Conservation (phyloP, 75 land plant species). For the Pinus tabuliformis region DNA sequence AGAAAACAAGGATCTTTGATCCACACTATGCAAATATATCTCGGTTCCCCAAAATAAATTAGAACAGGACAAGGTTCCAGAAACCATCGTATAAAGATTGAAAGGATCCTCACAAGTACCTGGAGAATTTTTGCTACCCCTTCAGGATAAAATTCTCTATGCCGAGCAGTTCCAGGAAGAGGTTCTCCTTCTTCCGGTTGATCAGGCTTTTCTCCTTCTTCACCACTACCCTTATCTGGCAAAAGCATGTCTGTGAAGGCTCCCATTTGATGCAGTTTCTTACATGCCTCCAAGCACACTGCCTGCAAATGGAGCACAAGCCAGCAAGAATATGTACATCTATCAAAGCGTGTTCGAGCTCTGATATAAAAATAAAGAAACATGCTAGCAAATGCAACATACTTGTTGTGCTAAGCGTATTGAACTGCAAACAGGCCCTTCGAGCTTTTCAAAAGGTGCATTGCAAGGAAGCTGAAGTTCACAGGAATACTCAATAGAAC, state of each 20-base stretch:
- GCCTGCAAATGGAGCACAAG: slow-evolving; percentile 42
- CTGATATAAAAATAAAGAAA: neutral
- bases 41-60: too few species aligned
- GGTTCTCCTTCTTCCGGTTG: slow-evolving; percentile 89
- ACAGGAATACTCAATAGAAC: slow-evolving; percentile 82
- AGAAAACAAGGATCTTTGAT: too few species aligned
- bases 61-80: too few species aligned
- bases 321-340: neutral
- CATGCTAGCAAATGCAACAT: neutral
- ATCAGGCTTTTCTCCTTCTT: slow-evolving; percentile 71
- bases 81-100: too few species aligned
- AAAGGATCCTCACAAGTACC: slow-evolving; percentile 29
- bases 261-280: slow-evolving; percentile 99
- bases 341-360: neutral
- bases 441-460: slow-evolving; percentile 94
- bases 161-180: slow-evolving; percentile 96
- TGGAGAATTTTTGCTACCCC: slow-evolving; percentile 84
- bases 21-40: too few species aligned
- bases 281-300: slow-evolving; percentile 98
- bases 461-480: slow-evolving; percentile 98
- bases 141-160: slow-evolving; percentile 99
- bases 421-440: slow-evolving; percentile 87
- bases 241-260: slow-evolving; percentile 98
- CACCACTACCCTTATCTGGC: slow-evolving; percentile 92
- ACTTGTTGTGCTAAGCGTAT: slow-evolving; percentile 96